phyloP scores from a whole-genome alignment of 805 yeast species.

The Candida coquimbonensis region DNA sequence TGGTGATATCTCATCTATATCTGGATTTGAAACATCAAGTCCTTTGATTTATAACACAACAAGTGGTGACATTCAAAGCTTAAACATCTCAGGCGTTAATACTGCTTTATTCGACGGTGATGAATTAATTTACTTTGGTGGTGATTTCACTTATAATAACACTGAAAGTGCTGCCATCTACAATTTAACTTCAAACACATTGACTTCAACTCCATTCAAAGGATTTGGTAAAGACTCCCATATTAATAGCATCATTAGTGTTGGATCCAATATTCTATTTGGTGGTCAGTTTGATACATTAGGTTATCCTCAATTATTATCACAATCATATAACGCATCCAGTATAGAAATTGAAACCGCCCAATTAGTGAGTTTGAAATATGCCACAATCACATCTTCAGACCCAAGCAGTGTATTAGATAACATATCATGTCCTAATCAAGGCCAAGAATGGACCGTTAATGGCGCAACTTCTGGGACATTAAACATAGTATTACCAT shows the following conservation, averaged over 20 bases:
- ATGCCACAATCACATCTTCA: conserved; percentile 44
- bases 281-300: conserved; percentile 66
- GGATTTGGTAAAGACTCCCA: conserved; percentile 63
- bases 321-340: conserved; percentile 31
- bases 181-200: conserved; percentile 35
- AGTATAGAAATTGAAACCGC: conserved; percentile 42
- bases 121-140: conserved; percentile 69
- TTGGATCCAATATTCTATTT: conserved; percentile 55
- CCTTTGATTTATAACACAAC: conserved; percentile 30
- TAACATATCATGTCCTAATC: conserved; percentile 43
- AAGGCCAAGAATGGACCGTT: conserved; percentile 47
- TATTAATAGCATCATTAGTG: conserved; percentile 55
- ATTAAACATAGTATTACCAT: conserved; percentile 56
- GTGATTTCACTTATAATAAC: conserved; percentile 51
- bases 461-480: conserved; percentile 47
- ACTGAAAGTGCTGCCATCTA: conserved; percentile 60
- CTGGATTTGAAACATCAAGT: conserved; percentile 18
- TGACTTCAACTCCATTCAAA: conserved; percentile 54
- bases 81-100: conserved; percentile 31
- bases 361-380: conserved; percentile 52
- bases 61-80: conserved; percentile 15
- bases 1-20: conserved; percentile 23
- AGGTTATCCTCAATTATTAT: conserved; percentile 22
- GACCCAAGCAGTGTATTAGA: conserved; percentile 28
- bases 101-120: conserved; percentile 42